These are phyloP conservation scores for Boletales sp. DNA, from an alignment of 768 basidiomycete genomes.

Conservation along the genomic window DNA sequence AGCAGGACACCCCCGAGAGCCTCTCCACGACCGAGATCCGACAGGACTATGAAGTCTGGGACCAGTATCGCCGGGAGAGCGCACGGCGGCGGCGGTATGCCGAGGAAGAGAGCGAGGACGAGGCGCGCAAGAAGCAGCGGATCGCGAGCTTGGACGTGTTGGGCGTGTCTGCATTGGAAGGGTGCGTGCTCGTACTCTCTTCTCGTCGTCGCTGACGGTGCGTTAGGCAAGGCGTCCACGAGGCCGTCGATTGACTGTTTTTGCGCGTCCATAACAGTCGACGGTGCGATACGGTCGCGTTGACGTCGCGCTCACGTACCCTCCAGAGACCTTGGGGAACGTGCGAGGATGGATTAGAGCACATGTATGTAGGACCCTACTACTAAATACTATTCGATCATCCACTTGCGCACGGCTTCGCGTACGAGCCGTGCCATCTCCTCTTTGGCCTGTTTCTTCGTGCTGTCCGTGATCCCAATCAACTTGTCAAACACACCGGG, in stretches of 20 bases:
- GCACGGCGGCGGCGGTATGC: too few relatives aligned
- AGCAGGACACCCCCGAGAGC: too few relatives aligned
- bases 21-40: too few relatives aligned
- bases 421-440: conserved; percentile 74
- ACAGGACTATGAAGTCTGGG: too few relatives aligned
- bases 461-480: conserved; percentile 75
- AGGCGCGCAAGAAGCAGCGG: too few relatives aligned
- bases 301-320: too few relatives aligned
- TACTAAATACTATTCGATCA: conserved; percentile 36
- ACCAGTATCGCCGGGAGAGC: too few relatives aligned
- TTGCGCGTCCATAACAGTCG: conserved; percentile 89
- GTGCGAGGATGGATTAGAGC: conserved; percentile 1
- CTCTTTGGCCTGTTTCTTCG: conserved; percentile 76
- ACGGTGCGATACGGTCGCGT: conserved; percentile 38
- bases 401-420: conserved; percentile 76
- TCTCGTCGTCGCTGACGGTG: background rate
- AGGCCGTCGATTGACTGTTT: conserved; percentile 93
- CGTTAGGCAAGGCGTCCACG: conserved; percentile 77
- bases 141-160: too few relatives aligned
- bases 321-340: conserved; percentile 18
- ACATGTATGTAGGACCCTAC: too few relatives aligned
- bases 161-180: conserved; percentile 85
- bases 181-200: conserved; percentile 47
- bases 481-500: conserved; percentile 70
- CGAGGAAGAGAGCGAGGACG: too few relatives aligned